Evolutionary conservation across 768 basidiomycete genomes (phyloP), one percentile per base, ranked within the genome.

Genomic region (button mushroom (Agaricus bisporus)): DNA sequence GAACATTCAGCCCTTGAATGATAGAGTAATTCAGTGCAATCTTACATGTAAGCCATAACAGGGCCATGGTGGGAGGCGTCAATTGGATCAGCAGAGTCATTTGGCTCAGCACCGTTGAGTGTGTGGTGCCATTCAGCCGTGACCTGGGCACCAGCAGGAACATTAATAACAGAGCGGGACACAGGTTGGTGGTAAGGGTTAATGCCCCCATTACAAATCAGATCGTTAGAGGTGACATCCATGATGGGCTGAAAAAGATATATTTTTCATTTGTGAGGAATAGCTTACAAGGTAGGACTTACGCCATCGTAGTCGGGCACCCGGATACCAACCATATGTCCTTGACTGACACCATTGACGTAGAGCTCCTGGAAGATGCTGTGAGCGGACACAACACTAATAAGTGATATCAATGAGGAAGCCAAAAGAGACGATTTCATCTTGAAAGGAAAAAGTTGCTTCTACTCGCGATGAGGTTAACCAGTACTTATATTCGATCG

Each of bases 281-380:
- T 9, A 18, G 28, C 15, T 61, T 15, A 8, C 9, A 37, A 29
- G 2, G 11, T 36, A 3, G 7, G 5, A 45, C 68, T 5, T 59
- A 73, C 70, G 0, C 72, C 76, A 54, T 78, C 75, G 55, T 76
- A 79, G 47, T 68, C 66, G 17, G 74, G 74, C 11, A 70, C 64
- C 46, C 75, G 58, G 58, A 78, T 76, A 17, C 75, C 72, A 15
- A 56, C 66, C 42, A 68, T 51, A 51, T 75, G 71, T 54, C 76
- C 73, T 66, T 76, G 69, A 53, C 61, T 49, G 59, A 73, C 78
- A 15, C 79, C 79, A 58, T 81, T 80, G 44, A 81, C 76, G 55
- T 73, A 77, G 35, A 79, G 54, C 64, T 79, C 70, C 73, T 80
- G 79, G 63, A 81, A 79, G 54, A 82, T 79, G 18, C 74, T 73